Conservation (phyloP, 2,329 filamentous ascomycete species). For the Paracoccidioides lutzii region DNA sequence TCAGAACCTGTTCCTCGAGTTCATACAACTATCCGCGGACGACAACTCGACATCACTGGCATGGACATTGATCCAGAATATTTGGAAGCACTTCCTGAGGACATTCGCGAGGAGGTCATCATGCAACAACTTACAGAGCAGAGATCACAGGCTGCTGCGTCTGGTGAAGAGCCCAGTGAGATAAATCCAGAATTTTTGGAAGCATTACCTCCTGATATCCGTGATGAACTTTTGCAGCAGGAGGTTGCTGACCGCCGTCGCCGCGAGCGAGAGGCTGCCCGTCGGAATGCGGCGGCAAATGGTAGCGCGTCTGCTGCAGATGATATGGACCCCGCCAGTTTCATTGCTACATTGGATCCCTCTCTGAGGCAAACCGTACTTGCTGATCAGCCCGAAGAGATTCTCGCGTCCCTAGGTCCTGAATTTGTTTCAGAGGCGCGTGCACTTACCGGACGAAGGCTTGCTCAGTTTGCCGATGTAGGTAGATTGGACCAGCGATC, state of each 20-base stretch:
- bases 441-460: conserved; percentile 47
- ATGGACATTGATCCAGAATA: conserved; percentile 92
- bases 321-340: conserved; percentile 88
- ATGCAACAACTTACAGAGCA: conserved; percentile 77
- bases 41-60: conserved; percentile 83
- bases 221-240: conserved; percentile 78
- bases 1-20: conserved; percentile 47
- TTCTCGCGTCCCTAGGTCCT: conserved; percentile 69
- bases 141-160: conserved; percentile 59
- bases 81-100: conserved; percentile 91
- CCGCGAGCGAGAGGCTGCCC: conserved; percentile 69
- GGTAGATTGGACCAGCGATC: conserved; percentile 20
- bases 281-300: conserved; percentile 48
- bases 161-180: conserved; percentile 49
- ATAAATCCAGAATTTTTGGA: conserved; percentile 91
- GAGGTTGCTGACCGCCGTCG: conserved; percentile 81
- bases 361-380: conserved; percentile 74
- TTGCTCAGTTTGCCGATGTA: conserved; percentile 41
- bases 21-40: conserved; percentile 71
- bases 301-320: conserved; percentile 44
- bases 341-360: conserved; percentile 79
- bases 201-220: conserved; percentile 78
- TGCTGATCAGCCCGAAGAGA: conserved; percentile 80
- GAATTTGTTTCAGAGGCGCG: conserved; percentile 80
- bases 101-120: conserved; percentile 90